Evolutionary conservation across 208 protist species (phyloP).

Genomic region (Trypanosoma avium): DNA sequence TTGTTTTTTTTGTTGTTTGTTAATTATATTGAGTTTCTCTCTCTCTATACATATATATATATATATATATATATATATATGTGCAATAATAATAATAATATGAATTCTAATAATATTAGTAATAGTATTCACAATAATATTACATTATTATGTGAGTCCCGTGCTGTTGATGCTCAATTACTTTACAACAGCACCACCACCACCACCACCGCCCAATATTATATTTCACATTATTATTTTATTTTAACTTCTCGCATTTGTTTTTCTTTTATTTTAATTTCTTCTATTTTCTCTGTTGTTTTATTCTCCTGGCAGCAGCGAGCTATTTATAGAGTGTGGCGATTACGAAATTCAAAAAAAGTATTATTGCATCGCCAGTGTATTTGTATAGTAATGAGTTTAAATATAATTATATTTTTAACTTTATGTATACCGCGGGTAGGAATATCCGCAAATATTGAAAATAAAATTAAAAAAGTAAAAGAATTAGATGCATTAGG

Average conservation of each 20-base stretch:
- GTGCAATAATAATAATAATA: background rate
- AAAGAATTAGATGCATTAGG: too few species aligned
- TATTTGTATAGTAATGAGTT: slow-evolving; percentile 8
- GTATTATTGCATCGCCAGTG: slow-evolving; percentile 26
- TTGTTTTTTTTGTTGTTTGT: background rate
- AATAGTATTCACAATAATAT: background rate
- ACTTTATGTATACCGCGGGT: too few species aligned
- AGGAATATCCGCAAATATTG: too few species aligned
- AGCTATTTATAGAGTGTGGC: slow-evolving; percentile 57
- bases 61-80: slow-evolving; percentile 2
- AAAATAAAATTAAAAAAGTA: too few species aligned
- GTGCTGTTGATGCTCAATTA: slow-evolving; percentile 45
- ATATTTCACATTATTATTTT: slow-evolving; percentile 14
- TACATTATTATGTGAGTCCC: slow-evolving; percentile 14
- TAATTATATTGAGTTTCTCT: background rate
- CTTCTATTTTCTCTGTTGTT: slow-evolving; percentile 19
- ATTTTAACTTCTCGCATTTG: slow-evolving; percentile 26
- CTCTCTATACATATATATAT: background rate
- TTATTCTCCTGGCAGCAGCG: slow-evolving; percentile 42
- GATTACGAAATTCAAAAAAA: slow-evolving; percentile 35
- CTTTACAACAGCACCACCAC: slow-evolving; percentile 46
- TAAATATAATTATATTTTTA: slow-evolving; percentile 20
- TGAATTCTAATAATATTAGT: background rate
- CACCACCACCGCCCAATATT: slow-evolving; percentile 22
- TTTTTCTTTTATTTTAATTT: slow-evolving; percentile 7